Evolutionary conservation across 208 protist species (phyloP).

Genomic region (Leishmania gerbilli): DNA sequence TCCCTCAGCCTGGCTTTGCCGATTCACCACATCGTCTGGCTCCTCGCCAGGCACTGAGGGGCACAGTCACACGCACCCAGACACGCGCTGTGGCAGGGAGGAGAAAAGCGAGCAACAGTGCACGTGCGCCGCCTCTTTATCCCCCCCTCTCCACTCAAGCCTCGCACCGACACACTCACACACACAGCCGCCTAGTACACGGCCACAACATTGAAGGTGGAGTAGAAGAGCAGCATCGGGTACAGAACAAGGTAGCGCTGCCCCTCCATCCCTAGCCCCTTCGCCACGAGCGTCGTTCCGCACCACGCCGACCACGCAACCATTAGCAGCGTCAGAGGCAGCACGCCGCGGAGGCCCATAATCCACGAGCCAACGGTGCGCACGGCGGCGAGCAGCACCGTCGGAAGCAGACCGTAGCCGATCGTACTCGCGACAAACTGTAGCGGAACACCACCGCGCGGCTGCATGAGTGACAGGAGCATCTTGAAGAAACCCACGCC

Average conservation of each 20-base stretch:
- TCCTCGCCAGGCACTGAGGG: neutral
- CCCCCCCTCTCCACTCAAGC: neutral
- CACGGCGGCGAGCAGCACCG: constrained; percentile 57
- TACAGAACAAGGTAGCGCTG: constrained; percentile 83
- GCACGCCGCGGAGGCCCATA: constrained; percentile 27
- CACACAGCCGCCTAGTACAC: constrained; percentile 49
- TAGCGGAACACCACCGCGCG: constrained; percentile 44
- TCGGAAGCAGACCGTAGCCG: constrained; percentile 84
- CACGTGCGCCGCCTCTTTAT: neutral
- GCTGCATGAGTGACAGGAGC: constrained; percentile 76
- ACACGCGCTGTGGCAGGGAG: neutral
- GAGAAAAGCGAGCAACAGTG: neutral
- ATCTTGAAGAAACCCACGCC: constrained; percentile 72
- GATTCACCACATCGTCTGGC: neutral
- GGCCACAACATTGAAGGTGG: constrained; percentile 73
- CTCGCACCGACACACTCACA: neutral
- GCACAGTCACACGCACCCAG: neutral
- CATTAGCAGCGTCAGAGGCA: constrained; percentile 49
- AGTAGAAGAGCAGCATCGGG: constrained; percentile 82
- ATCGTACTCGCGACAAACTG: constrained; percentile 77
- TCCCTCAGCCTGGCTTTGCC: neutral
- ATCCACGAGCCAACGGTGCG: constrained; percentile 53
- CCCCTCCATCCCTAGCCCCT: constrained; percentile 57
- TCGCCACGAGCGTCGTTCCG: constrained; percentile 66
- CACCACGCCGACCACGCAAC: constrained; percentile 85